Evolutionary conservation across 2,329 filamentous ascomycete species (phyloP), one percentile per base, ranked within the genome.

Genomic region (Waltergamsia citrina): DNA sequence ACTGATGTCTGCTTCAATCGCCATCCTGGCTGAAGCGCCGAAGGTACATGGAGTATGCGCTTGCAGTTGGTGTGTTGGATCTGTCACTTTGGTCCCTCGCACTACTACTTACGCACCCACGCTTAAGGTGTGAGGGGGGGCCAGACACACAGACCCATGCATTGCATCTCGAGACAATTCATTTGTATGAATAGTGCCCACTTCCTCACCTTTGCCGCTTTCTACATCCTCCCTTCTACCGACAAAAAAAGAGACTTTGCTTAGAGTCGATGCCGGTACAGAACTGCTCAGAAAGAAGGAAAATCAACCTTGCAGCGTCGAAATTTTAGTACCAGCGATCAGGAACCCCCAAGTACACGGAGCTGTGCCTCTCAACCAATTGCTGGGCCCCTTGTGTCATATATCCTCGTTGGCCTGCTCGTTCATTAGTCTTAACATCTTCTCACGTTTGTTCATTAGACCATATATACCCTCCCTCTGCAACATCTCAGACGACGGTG

Each of bases 111-210:
- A n/a, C n/a, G n/a, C n/a, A n/a, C n/a, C 12, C 12, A 24, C 22
- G 22, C 22, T n/a, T 24, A n/a, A 8, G 22, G 22, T n/a, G 22
- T 8, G 22, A 24, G 22, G 22, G 22, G 27, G 14, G n/a, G 15
- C 12, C 28, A 30, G 6, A 17, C 15, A 17, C 28, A 20, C 28
- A 30, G 6, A 17, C 15, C 14, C 28, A 7, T 6, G 28, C 16
- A 11, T 15, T 20, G 17, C 6, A 17, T 30, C 23, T 9, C 15
- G 16, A 30, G 7, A 17, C 28, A 20, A n/a, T 17, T 15, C 6
- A 30, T 30, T 30, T 11, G n/a, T 25, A 33, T 33, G 31, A 33
- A 33, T 33, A 33, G 31, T 16, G 17, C n/a, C 18, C 19, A 22
- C 21, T 17, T 11, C 23, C 23, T n/a, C n/a, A 25, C 23, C n/a